These are phyloP conservation scores for Starmerella ratchasimensis DNA, from an alignment of 805 yeast species.

Conservation along the genomic window DNA sequence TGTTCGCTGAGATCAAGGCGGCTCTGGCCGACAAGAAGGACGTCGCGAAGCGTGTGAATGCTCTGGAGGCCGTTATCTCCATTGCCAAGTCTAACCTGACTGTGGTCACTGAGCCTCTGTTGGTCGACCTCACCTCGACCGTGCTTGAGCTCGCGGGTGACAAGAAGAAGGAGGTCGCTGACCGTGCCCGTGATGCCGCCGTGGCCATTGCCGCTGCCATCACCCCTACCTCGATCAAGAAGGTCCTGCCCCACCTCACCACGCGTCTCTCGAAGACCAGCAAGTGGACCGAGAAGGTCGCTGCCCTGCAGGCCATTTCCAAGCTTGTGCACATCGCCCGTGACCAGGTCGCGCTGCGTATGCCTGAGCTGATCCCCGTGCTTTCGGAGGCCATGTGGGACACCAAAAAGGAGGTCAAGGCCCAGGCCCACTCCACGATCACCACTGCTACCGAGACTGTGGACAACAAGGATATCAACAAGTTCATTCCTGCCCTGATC, in stretches of 20 bases:
- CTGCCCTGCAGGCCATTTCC: conserved; percentile 72
- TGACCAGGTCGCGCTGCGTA: conserved; percentile 91
- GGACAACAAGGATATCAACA: conserved; percentile 98
- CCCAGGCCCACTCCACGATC: conserved; percentile 90
- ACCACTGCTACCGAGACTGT: conserved; percentile 93
- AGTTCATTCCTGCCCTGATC: conserved; percentile 95
- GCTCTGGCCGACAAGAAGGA: conserved; percentile 74
- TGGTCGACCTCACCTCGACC: conserved; percentile 56
- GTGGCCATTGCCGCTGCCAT: conserved; percentile 62
- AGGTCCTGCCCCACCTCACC: conserved; percentile 69
- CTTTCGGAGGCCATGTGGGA: conserved; percentile 99
- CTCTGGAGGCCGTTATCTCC: conserved; percentile 70
- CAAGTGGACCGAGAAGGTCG: conserved; percentile 97
- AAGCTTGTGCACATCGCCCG: conserved; percentile 87
- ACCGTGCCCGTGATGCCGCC: conserved; percentile 63
- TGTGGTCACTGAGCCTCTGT: conserved; percentile 69
- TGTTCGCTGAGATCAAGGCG: conserved; percentile 63
- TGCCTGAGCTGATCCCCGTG: conserved; percentile 98
- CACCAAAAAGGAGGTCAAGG: conserved; percentile 96
- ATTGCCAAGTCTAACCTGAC: conserved; percentile 74
- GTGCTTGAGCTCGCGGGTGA: conserved; percentile 78
- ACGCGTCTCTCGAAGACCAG: conserved; percentile 47
- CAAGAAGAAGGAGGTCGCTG: conserved; percentile 65
- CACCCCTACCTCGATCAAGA: conserved; percentile 90
- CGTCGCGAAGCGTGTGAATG: conserved; percentile 48